These are phyloP conservation scores for Mixia osmundae DNA, from an alignment of 1,284 basidiomycete genomes.

Conservation along the genomic window DNA sequence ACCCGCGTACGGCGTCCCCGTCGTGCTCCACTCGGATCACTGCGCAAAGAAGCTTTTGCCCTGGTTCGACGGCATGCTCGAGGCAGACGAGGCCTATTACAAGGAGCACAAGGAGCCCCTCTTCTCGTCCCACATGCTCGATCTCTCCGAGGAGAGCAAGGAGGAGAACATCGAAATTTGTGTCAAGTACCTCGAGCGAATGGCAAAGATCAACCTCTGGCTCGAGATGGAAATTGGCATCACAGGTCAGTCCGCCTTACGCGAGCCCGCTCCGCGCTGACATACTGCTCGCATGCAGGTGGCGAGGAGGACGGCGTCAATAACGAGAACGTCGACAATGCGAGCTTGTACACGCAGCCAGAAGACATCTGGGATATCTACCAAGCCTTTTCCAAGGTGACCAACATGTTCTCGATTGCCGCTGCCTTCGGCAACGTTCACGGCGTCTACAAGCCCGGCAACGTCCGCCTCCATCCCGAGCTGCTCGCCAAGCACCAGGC, in stretches of 20 bases:
- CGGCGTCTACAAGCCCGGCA: conserved; percentile 66
- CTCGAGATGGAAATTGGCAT: conserved; percentile 99
- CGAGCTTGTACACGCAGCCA: conserved; percentile 86
- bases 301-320: conserved; percentile 13
- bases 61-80: conserved; percentile 98
- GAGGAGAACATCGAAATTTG: conserved; percentile 91
- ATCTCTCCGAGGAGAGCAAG: conserved; percentile 93
- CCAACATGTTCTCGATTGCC: conserved; percentile 88
- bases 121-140: conserved; percentile 98
- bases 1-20: conserved; percentile 75
- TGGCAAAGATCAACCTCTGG: conserved; percentile 77
- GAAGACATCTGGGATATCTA: conserved; percentile 89
- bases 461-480: conserved; percentile 77
- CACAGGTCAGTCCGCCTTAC: conserved; percentile 78
- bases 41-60: conserved; percentile 95
- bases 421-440: conserved; percentile 95
- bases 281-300: no score
- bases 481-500: conserved; percentile 80
- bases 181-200: conserved; percentile 83
- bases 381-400: conserved; percentile 54
- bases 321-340: conserved; percentile 63
- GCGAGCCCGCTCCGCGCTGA: neutral
- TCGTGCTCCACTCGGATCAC: conserved; percentile 96
- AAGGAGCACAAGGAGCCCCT: conserved; percentile 72
- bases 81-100: conserved; percentile 82